Evolutionary conservation across 176 grass and related monocot species (phyloP).

Genomic region (Avena atlantica): DNA sequence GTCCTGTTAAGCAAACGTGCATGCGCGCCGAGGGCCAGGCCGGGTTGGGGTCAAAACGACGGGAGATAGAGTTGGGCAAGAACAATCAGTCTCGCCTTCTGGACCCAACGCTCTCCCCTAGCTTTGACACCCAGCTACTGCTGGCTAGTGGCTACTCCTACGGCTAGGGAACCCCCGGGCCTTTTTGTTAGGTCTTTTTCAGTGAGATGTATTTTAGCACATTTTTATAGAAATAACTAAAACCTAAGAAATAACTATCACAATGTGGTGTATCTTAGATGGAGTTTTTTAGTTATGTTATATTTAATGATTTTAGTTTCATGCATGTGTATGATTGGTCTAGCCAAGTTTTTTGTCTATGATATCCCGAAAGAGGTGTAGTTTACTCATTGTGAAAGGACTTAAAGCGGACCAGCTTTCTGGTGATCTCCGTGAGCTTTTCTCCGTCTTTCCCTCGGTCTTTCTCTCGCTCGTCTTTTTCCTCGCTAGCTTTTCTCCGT

Average conservation of each 20-base stretch:
- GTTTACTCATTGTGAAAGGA: too few species aligned
- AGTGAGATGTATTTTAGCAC: too few species aligned
- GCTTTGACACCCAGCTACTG: background rate
- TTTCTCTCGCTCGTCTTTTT: background rate
- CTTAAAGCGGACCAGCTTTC: constrained; percentile 35
- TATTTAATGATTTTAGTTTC: too few species aligned
- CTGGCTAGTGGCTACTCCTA: too few species aligned
- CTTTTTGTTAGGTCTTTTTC: too few species aligned
- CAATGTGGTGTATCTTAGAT: too few species aligned
- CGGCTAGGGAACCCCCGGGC: background rate
- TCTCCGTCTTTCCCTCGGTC: background rate
- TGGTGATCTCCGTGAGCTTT: constrained; percentile 20
- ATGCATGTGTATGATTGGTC: too few species aligned
- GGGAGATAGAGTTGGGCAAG: background rate
- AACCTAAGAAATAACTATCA: too few species aligned
- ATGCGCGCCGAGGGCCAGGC: background rate
- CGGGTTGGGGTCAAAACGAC: background rate
- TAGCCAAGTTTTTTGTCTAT: too few species aligned
- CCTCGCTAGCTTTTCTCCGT: background rate
- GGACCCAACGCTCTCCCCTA: background rate
- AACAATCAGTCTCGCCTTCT: constrained; percentile 40
- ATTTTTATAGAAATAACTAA: too few species aligned
- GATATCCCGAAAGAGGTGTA: too few species aligned
- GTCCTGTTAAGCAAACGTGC: background rate
- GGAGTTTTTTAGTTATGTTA: too few species aligned